These are phyloP conservation scores for Teunomyces aglyptinius DNA, from an alignment of 805 yeast species.

Conservation along the genomic window DNA sequence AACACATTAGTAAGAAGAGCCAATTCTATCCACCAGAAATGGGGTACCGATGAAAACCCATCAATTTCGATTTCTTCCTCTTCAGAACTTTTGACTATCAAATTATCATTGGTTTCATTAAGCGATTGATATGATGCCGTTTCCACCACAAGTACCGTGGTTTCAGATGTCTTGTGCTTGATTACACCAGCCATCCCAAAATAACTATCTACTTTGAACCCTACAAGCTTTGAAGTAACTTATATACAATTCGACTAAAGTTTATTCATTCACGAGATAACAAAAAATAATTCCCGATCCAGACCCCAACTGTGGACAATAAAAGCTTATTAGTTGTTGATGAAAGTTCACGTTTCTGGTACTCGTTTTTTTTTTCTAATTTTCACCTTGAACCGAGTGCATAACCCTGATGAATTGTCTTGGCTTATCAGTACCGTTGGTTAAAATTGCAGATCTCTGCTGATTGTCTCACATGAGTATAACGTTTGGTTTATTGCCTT, in stretches of 20 bases:
- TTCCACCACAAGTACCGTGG: neutral
- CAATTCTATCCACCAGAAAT: slow-evolving; percentile 30
- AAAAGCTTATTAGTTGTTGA: neutral
- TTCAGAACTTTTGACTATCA: neutral
- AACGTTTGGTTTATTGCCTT: neutral
- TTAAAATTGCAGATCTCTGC: neutral
- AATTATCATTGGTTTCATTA: neutral
- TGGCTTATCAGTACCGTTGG: neutral
- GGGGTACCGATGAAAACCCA: slow-evolving; percentile 15
- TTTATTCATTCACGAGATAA: neutral
- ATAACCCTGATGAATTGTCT: neutral
- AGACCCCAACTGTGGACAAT: neutral
- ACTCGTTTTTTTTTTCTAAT: neutral
- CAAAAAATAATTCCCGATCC: neutral
- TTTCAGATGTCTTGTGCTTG: neutral
- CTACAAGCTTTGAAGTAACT: neutral
- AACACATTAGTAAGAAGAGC: slow-evolving; percentile 39
- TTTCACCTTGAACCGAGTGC: neutral
- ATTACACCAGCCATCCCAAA: neutral
- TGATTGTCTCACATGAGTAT: neutral
- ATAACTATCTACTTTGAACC: neutral
- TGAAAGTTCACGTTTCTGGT: neutral
- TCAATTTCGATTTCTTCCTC: neutral
- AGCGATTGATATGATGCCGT: neutral
- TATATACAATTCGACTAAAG: neutral